Base-by-base conservation (phyloP, 331 rosid genomes). In the Ulmus americana region DNA sequence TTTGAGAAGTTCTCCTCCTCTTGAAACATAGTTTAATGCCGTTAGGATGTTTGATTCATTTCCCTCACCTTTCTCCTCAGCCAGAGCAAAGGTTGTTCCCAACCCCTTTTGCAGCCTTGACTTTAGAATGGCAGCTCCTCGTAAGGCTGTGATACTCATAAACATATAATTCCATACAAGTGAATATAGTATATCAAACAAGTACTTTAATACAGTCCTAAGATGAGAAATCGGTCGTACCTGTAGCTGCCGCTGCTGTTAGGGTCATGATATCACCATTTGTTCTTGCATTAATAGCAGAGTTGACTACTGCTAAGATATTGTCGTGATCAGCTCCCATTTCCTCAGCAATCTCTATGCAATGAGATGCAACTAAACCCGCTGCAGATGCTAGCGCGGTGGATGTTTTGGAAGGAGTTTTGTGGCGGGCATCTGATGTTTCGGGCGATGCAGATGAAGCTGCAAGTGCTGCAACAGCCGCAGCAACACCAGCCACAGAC, bases 181-280 rank as follows among this genome's bases (percentile, higher is more conserved):
- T 28, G 3, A 28, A 28, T 28, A 28, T 3, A 3, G 3, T 28
- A 2, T 2, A 28, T 28, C 35, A 28, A 2, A 28, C 35, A 28
- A 28, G 35, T 28, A 28, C 3, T 28, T 28, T 28, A 3, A 28
- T 28, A 28, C 35, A 28, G 35, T 28, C 35, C 35, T 28, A 0
- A 28, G 35, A 28, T 0, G 5, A 35, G 43, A 35, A 56, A 8
- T 11, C 5, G n/a, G 5, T 63, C 52, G 61, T 72, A 88, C 96
- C 98, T 68, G 96, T 92, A 42, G 98, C 98, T 64, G 96, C 98
- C 43, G 95, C 96, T 0, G 98, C 95, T 49, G 96, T 88, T 59
- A 92, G 81, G 77, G 98, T 82, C 96, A 89, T 83, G 73, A 92
- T 79, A 70, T 92, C 96, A 65, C 95, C 98, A 55, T 89, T 92